Conservation (phyloP, 805 yeast species). For the Sungouiozyma ichnusensis region DNA sequence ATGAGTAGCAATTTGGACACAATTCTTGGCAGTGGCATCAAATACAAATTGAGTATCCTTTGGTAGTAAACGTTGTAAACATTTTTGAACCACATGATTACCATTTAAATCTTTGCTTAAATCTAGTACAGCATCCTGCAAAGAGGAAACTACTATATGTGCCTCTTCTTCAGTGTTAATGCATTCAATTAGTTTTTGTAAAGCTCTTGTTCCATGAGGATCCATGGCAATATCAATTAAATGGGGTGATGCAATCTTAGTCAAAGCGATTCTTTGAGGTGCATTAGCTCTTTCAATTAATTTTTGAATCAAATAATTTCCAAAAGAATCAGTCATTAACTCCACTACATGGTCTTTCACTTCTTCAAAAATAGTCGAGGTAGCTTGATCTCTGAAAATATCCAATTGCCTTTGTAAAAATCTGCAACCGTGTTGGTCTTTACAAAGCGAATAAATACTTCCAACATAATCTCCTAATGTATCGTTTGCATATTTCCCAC, state of each 20-base stretch:
- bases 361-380: conserved; percentile 71
- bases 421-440: conserved; percentile 95
- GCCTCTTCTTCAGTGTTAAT: conserved; percentile 64
- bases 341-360: conserved; percentile 69
- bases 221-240: conserved; percentile 75
- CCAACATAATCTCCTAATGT: conserved; percentile 59
- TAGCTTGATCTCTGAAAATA: conserved; percentile 46
- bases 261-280: conserved; percentile 59
- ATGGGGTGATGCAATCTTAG: conserved; percentile 61
- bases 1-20: conserved; percentile 81
- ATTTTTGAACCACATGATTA: conserved; percentile 78
- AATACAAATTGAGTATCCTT: conserved; percentile 79
- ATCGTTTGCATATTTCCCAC: conserved; percentile 58
- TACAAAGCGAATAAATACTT: conserved; percentile 70
- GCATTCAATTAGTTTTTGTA: conserved; percentile 86
- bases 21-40: conserved; percentile 66
- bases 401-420: conserved; percentile 83
- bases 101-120: conserved; percentile 88
- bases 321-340: conserved; percentile 91
- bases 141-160: conserved; percentile 45
- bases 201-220: conserved; percentile 93
- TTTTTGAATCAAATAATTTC: conserved; percentile 91
- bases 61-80: conserved; percentile 60
- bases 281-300: conserved; percentile 64
- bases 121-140: conserved; percentile 62